Conservation (phyloP, 2,329 filamentous ascomycete species). For the Chalaropsis thielavioides region DNA sequence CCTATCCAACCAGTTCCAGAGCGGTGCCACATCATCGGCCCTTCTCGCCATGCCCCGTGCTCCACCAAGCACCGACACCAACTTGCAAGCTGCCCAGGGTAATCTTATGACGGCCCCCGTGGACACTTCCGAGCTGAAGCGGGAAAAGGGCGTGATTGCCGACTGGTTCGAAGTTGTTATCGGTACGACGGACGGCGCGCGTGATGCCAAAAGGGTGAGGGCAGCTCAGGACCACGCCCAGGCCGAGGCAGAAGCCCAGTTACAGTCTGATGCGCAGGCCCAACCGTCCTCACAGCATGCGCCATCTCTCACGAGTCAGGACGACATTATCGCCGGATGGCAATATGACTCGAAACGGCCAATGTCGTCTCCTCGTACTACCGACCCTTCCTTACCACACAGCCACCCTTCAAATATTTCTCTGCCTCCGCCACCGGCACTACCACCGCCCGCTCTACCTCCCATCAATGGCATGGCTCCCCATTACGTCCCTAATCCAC, state of each 20-base stretch:
- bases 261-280: slow-evolving; percentile 8
- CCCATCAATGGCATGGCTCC: slow-evolving; percentile 45
- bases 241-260: background rate
- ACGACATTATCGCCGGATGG: slow-evolving; percentile 20
- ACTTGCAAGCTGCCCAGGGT: slow-evolving; percentile 36
- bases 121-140: slow-evolving; percentile 71
- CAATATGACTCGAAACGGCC: slow-evolving; percentile 13
- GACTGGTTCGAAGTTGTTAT: slow-evolving; percentile 77
- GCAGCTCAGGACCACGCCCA: slow-evolving; percentile 20
- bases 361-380: slow-evolving; percentile 11
- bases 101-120: slow-evolving; percentile 50
- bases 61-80: slow-evolving; percentile 26
- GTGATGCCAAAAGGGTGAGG: slow-evolving; percentile 14
- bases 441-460: slow-evolving; percentile 22
- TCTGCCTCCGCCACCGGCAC: slow-evolving; percentile 19
- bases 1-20: slow-evolving; percentile 56
- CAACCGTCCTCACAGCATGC: slow-evolving; percentile 13
- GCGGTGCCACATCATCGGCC: slow-evolving; percentile 38
- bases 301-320: slow-evolving; percentile 25
- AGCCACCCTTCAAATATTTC: slow-evolving; percentile 13
- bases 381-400: slow-evolving; percentile 11
- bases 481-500: slow-evolving; percentile 46
- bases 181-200: slow-evolving; percentile 64
- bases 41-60: slow-evolving; percentile 25
- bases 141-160: slow-evolving; percentile 83